Evolutionary conservation across 2,329 filamentous ascomycete species (phyloP).

Genomic region (Gremmenia infestans): DNA sequence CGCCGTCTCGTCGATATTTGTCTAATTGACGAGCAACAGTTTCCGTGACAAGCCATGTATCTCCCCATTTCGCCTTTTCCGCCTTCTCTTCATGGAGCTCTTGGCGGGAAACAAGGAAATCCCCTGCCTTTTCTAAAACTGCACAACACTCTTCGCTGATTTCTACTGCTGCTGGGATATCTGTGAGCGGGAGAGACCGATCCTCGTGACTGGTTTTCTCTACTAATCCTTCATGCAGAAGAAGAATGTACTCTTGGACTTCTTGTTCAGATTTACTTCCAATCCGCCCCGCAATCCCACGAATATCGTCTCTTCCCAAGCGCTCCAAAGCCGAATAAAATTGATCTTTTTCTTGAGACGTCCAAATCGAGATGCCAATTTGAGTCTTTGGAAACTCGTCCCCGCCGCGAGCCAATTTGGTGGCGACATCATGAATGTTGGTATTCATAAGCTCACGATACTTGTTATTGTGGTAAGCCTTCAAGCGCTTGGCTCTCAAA

Average conservation of each 20-base stretch:
- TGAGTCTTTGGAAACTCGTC: conserved; percentile 45
- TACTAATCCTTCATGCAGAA: conserved; percentile 49
- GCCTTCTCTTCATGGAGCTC: conserved; percentile 54
- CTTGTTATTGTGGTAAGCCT: conserved; percentile 41
- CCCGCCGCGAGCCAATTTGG: conserved; percentile 22
- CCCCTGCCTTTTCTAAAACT: conserved; percentile 63
- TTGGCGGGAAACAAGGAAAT: conserved; percentile 59
- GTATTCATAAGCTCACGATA: conserved; percentile 50
- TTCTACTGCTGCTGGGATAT: conserved; percentile 69
- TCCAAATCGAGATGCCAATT: conserved; percentile 69
- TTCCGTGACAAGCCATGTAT: conserved; percentile 58
- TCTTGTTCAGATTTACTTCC: conserved; percentile 70
- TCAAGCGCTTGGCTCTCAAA: conserved; percentile 29
- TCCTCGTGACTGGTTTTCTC: conserved; percentile 16
- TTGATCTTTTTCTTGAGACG: conserved; percentile 59
- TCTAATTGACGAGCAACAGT: conserved; percentile 21
- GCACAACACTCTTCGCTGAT: conserved; percentile 60
- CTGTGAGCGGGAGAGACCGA: conserved; percentile 40
- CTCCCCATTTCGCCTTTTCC: conserved; percentile 57
- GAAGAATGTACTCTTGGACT: conserved; percentile 61
- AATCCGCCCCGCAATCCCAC: conserved; percentile 57
- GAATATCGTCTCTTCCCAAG: conserved; percentile 58
- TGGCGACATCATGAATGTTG: conserved; percentile 50
- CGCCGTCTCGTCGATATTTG: conserved; percentile 14
- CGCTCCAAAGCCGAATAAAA: conserved; percentile 64